Evolutionary conservation across 768 basidiomycete genomes (phyloP), one percentile per base, ranked within the genome.

Genomic region (Auriscalpium microsporum): DNA sequence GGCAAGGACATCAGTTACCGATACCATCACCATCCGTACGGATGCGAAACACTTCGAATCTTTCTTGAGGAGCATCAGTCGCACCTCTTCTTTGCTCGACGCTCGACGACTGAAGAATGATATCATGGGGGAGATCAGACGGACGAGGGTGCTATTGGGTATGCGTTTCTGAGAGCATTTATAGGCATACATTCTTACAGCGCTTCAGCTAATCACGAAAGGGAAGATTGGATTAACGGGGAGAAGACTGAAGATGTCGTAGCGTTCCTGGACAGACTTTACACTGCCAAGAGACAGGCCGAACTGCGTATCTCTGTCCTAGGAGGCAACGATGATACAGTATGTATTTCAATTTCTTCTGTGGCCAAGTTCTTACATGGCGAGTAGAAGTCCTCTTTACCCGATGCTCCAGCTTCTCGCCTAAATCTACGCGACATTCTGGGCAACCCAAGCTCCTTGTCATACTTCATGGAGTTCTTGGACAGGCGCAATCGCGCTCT

Each of bases 391-490:
- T 73, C 72, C 56, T 64, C 73, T 8, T 50, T 48, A 62, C 71
- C 28, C 68, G 72, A 57, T 69, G 73, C 73, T 1, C 65, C 64
- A 42, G 64, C 71, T 19, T 73, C 80, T 5, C 72, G 78, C 10
- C 70, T 89, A 21, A 75, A 79, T 0, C 75, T 95, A 4, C 81
- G 89, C 40, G 87, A 92, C 52, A 78, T 98, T 50, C 81, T 99
- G 3, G 75, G 84, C 21, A 94, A 92, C 62, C 94, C 95, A 0
- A 87, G 84, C 38, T 92, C 93, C 0, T 78, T 98, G 2, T 92
- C 90, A 2, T 95, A 96, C 67, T 90, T 95, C 72, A 94, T 97
- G 86, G 96, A 99, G 72, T 96, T 91, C 63, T 94, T 97, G 91
- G 96, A 98, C 62, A 81, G 96, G 13, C 81, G 88, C 8, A 78